Evolutionary conservation across 805 yeast genomes (phyloP), one percentile per base, ranked within the genome.

Genomic region (Wickerhamomyces chaumierensis): DNA sequence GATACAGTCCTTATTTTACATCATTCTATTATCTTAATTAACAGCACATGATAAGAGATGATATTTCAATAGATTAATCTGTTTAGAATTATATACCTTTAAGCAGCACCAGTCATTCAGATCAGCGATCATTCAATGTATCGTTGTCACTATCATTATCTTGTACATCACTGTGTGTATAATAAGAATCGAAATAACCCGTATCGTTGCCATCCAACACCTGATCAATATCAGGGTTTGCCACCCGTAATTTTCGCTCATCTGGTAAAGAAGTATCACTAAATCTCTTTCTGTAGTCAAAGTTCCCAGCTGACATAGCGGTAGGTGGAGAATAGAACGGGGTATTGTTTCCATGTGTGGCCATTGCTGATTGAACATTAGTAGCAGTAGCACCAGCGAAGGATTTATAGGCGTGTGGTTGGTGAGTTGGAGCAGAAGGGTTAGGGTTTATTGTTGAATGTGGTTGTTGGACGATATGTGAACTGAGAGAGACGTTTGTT

Each of bases 241-340:
- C 75, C 34, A 73, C 75, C 48, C 73, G 69, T 42, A 73, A 55
- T 4, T 72, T 63, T 32, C 72, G 70, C 29, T 48, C 52, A 48
- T 72, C 77, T 2, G 75, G 78, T 39, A 73, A 53, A 11, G 77
- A 71, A 15, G 77, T 75, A 43, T 72, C 65, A 49, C 77, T 70
- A 42, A 73, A 60, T 42, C 75, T 62, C 43, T 73, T 61, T 36
- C 72, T 63, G 17, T 73, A 74, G 23, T 45, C 42, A 34, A 47
- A 51, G 41, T 52, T 52, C 40, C 59, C 69, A 14, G 40, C 33
- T 37, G 34, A 41, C 36, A 38, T 34, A 14, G 50, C 45, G 9
- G 42, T 34, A 15, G 50, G 48, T 16, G 48, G 48, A 18, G 36
- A 20, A 25, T 21, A 21, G 6, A 32, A 27, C 16, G 18, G 27